These are phyloP conservation scores for Aureobasidium sp. DNA, from an alignment of 2,329 filamentous ascomycete genomes.

Conservation along the genomic window DNA sequence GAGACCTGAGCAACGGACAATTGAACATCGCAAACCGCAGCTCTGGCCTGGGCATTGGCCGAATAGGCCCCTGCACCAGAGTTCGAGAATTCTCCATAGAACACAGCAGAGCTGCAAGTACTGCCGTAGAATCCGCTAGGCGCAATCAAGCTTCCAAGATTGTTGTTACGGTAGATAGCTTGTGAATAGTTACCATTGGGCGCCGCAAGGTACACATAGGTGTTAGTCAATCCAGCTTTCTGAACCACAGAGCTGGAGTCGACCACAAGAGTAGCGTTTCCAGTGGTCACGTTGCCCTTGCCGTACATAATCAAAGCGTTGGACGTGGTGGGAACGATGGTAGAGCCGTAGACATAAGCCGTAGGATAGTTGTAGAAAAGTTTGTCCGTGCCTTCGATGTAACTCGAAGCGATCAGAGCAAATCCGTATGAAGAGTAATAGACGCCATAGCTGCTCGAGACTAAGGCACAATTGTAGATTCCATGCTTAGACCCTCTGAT, in stretches of 20 bases:
- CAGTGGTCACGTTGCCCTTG: neutral
- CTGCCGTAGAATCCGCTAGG: slow-evolving; percentile 31
- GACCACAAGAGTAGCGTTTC: slow-evolving; percentile 18
- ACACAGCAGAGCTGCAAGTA: slow-evolving; percentile 20
- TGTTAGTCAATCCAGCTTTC: slow-evolving; percentile 23
- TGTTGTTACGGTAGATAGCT: slow-evolving; percentile 36
- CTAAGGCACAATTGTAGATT: slow-evolving; percentile 40
- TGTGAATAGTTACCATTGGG: slow-evolving; percentile 35
- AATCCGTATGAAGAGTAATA: slow-evolving; percentile 28
- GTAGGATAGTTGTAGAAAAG: slow-evolving; percentile 36
- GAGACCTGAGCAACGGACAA: slow-evolving; percentile 31
- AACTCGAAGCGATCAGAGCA: slow-evolving; percentile 38
- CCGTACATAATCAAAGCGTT: slow-evolving; percentile 26
- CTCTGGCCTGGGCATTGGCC: slow-evolving; percentile 29
- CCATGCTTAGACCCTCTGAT: slow-evolving; percentile 35
- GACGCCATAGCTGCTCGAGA: slow-evolving; percentile 31
- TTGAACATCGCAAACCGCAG: slow-evolving; percentile 28
- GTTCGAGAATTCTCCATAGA: slow-evolving; percentile 38
- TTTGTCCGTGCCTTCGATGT: slow-evolving; percentile 39
- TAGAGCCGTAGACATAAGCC: slow-evolving; percentile 39
- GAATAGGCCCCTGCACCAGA: slow-evolving; percentile 36
- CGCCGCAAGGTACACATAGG: slow-evolving; percentile 34
- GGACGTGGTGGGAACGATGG: slow-evolving; percentile 33
- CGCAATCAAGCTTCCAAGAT: slow-evolving; percentile 34
- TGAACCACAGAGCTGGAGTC: slow-evolving; percentile 17